Base-by-base conservation (phyloP, 148 eudicot species). In the Silene latifolia region DNA sequence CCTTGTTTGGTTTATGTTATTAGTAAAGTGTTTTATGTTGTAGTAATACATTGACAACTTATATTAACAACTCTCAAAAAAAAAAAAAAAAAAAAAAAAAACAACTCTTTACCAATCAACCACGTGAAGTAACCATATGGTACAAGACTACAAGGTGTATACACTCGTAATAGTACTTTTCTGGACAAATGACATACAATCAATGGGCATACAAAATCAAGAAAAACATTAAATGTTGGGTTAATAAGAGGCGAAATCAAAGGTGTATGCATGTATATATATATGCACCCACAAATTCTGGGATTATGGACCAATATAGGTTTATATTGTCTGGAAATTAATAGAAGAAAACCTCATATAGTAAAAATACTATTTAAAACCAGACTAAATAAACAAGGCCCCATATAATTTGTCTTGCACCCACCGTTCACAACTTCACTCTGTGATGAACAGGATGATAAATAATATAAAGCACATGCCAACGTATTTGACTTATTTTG, bases 241-340 rank as follows among this genome's bases (percentile, higher is more conserved):
- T 66, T 35, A n/a, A 42, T 65, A 66, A 5, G 18, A 54, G 78
- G 63, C 72, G 56, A 75, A 75, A 47, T 19, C 12, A 11, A 3
- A 18, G 53, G 29, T 32, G 56, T 48, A 13, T 63, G 15, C 27
- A 23, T 75, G 72, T 24, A 65, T 65, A 57, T n/a, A 57, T n/a
- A 5, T 44, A 44, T 47, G 51, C 46, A 39, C 67, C 10, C 62
- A 78, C 67, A 61, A 1, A 7, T 65, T 20, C 63, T 46, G 62
- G 46, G 66, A 72, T 65, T 23, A 42, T 57, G 24, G 66, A 11
- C 77, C 68, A 39, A 58, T 39, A 65, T 67, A 56, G 74, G 63
- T 20, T 78, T 21, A 44, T 32, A 57, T 19, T 78, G 72, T 78
- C 76, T 72, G 71, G 59, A 65, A 77, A 72, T 72, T 58, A 72